Percentiles rank a stretch among this genome's conserved stretches.
Evolutionary conservation across 768 basidiomycete genomes (phyloP).

Genomic region (Termitomyces sp.): DNA sequence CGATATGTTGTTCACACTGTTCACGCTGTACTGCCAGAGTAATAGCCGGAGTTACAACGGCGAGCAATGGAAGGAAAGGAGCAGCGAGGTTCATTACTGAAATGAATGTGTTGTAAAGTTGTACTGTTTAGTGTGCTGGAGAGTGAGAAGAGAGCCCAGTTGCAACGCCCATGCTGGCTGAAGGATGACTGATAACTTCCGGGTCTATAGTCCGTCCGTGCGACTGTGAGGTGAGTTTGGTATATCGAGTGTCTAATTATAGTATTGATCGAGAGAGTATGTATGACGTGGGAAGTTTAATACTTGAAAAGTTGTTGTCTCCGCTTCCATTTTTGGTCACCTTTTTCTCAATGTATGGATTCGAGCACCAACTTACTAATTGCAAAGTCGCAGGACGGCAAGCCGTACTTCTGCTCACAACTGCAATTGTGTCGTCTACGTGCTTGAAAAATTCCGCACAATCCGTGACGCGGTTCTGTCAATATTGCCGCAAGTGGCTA

Average conservation of each 20-base stretch:
- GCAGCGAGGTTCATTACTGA: slow-evolving; percentile 7
- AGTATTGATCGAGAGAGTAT: neutral
- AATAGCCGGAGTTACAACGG: slow-evolving; percentile 14
- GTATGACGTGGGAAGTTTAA: neutral
- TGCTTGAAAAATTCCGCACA: neutral
- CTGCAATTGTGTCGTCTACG: neutral
- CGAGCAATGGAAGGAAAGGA: slow-evolving; percentile 13
- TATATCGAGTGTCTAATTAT: neutral
- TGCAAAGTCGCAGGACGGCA: neutral
- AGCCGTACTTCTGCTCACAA: neutral
- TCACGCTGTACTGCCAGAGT: slow-evolving; percentile 20
- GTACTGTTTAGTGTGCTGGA: neutral
- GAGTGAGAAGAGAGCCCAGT: neutral
- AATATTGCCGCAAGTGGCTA: neutral
- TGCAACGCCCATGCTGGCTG: neutral
- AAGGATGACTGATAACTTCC: neutral
- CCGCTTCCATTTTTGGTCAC: neutral
- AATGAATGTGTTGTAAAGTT: neutral
- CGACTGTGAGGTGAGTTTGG: neutral
- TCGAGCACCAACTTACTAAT: neutral
- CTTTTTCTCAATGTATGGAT: neutral
- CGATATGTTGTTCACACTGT: slow-evolving; percentile 27
- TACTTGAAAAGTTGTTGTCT: neutral
- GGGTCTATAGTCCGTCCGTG: neutral
- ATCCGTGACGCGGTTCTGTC: neutral